Evolutionary conservation across 78 protist species (phyloP), one percentile per base, ranked within the genome.

Genomic region (Cyanophora paradoxa): DNA sequence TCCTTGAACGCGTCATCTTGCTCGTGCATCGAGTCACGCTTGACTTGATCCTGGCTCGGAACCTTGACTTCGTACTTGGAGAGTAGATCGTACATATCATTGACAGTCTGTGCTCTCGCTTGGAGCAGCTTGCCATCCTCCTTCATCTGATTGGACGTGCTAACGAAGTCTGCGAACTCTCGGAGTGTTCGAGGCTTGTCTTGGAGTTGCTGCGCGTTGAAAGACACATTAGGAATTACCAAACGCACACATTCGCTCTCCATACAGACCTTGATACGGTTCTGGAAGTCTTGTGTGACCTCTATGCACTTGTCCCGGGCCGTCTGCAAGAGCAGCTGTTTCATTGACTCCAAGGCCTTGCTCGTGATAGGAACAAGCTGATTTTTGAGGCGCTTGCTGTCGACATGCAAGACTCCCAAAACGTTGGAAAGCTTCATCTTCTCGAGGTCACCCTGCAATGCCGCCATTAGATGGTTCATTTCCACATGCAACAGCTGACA

Each of bases 1-100:
- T 46, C 3, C 44, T 14, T 20, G 48, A 61, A 36, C 13, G 1
- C 17, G 22, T 8, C 42, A 31, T 39, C 33, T 1, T 50, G 22
- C 37, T 24, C 37, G 69, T 73, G 52, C 28, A 73, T 30, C 61
- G 40, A 34, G 37, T 73, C 78, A 33, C 40, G 66, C 41, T 73
- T 73, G 26, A 71, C 77, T 28, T 63, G 31, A 30, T 73, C 78
- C 40, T 42, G 6, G 24, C 62, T 0, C 1, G 69, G 68, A 33
- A 73, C 30, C 61, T 73, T 73, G 42, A 73, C 63, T 14, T 61
- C 71, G 78, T 37, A 61, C 39, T 40, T 1, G 37, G 36, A 42
- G 26, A 73, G 61, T 22, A 73, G 61, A 22, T 44, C 63, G 78
- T 73, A 73, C 78, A 73, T 73, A 19, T 73, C 78, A 46, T 44